A percentile compares a stretch with the other conserved stretches of the same genome.
Evolutionary conservation across 2,329 filamentous ascomycete genomes (phyloP).

Genomic region (Penicillium sp.): DNA sequence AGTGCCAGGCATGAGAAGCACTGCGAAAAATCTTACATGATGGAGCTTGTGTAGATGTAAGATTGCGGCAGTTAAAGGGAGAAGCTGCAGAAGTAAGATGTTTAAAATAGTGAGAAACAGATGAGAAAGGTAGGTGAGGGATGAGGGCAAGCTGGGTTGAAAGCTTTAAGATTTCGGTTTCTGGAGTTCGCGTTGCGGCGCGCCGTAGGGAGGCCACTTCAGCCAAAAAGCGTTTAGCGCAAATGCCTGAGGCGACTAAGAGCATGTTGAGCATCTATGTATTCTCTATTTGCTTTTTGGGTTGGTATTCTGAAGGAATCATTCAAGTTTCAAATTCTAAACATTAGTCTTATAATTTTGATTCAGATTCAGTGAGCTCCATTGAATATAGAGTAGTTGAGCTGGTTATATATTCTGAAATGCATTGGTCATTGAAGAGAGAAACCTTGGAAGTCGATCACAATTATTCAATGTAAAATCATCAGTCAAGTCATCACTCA

Average conservation of each 20-base stretch:
- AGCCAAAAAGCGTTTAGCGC: conserved; percentile 18
- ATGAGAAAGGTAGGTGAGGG: conserved; percentile 4
- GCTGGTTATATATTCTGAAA: no score
- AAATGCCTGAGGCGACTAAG: conserved; percentile 11
- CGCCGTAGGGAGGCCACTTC: conserved; percentile 26
- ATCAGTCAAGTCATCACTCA: background rate
- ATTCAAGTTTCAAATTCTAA: background rate
- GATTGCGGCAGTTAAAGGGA: background rate
- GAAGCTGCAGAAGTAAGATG: background rate
- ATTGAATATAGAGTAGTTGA: background rate
- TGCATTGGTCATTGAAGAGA: background rate
- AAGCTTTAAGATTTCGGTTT: conserved; percentile 23
- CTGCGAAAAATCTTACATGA: conserved; percentile 31
- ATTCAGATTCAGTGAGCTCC: no score
- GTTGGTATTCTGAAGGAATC: background rate
- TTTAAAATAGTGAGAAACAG: background rate
- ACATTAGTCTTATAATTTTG: no score
- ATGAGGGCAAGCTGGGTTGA: conserved; percentile 3
- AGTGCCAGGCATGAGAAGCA: conserved; percentile 8
- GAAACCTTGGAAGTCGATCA: no score
- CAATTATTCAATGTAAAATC: background rate
- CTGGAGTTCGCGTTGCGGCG: conserved; percentile 26
- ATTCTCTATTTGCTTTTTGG: background rate
- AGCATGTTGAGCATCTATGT: background rate
- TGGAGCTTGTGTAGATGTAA: conserved; percentile 29